A percentile compares a stretch with the other conserved stretches of the same genome.
phyloP scores from a whole-genome alignment of 2,329 filamentous ascomycete species.

The Pseudocercospora fuligena region DNA sequence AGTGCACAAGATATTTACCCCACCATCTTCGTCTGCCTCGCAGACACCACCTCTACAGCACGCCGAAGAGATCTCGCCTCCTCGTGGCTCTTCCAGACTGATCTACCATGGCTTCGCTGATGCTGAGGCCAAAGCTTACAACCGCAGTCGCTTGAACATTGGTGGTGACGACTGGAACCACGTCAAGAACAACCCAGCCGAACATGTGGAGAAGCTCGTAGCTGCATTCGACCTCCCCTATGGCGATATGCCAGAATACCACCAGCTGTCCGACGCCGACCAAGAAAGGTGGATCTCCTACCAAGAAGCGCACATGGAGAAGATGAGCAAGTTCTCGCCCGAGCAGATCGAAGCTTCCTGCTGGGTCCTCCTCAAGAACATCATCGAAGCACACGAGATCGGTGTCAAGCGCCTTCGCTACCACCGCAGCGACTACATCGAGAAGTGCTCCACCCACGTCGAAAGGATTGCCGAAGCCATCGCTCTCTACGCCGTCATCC shows the following conservation, averaged over 20 bases:
- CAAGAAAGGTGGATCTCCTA: constrained; percentile 20
- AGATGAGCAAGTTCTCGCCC: constrained; percentile 17
- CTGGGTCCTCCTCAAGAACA: constrained; percentile 23
- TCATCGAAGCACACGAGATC: constrained; percentile 22
- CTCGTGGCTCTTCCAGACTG: constrained; percentile 7
- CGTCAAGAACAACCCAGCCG: constrained; percentile 14
- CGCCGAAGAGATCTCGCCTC: background rate
- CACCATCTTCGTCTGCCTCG: constrained; percentile 3
- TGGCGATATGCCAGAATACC: constrained; percentile 13
- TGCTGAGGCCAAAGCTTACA: constrained; percentile 19
- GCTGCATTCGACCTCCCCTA: constrained; percentile 19
- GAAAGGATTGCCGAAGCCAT: constrained; percentile 18
- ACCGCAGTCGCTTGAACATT: constrained; percentile 15
- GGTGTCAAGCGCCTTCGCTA: constrained; percentile 19
- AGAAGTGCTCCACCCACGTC: constrained; percentile 23
- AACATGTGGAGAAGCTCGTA: constrained; percentile 18
- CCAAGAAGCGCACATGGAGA: constrained; percentile 23
- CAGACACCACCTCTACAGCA: constrained; percentile 8
- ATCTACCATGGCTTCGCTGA: constrained; percentile 23
- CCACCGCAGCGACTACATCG: constrained; percentile 16
- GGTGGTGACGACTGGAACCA: constrained; percentile 18
- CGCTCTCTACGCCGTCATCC: constrained; percentile 24
- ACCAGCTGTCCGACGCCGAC: constrained; percentile 14
- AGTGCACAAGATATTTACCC: background rate
- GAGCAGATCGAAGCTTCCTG: constrained; percentile 21